Evolutionary conservation across 2,329 filamentous ascomycete species (phyloP), one percentile per base, ranked within the genome.

Genomic region (Trichoderma lentiforme): DNA sequence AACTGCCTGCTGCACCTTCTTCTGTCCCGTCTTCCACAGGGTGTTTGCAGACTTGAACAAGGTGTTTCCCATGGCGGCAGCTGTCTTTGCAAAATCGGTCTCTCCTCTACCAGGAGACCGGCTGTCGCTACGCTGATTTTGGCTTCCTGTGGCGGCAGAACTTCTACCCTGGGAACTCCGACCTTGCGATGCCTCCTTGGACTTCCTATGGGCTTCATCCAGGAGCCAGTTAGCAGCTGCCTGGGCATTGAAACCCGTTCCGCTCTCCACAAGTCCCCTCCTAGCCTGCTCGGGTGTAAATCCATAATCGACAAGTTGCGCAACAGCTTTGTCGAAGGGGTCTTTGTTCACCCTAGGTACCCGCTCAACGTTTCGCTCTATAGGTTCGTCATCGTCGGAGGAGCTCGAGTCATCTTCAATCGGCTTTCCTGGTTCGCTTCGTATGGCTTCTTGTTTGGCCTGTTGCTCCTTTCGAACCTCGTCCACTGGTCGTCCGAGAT

Each of bases 21-120:
- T 99, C 78, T 95, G 93, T 0, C 95, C 91, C 3, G 92, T 93
- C 80, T 97, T 99, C 96, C 96, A 99, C 0, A 98, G 83, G 1
- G 93, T 95, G 75, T 97, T 97, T 2, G 96, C 96, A 3, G 95
- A 96, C 80, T 99, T 99, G 81, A 98, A 90, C 14, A 99, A 82
- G 73, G 88, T 97, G 58, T 85, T 93, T 0, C 96, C 93, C 78
- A 98, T 86, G 39, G 95, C 92, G 6, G 93, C 90, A 3, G 95
- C 95, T 57, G 92, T 88, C 78, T 95, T 94, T 18, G 93, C 86
- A 71, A 97, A 86, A 76, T 98, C 95, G 68, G 86, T 90, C 2
- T 94, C 92, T 8, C 81, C 76, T 57, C 82, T 82, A 11, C 85
- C 85, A 4, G 88, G 88, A 1, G 90, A 89, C 72, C 84, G 82